Base-by-base conservation (phyloP, 169 alveolate species). In the Plasmodium gonderi region DNA sequence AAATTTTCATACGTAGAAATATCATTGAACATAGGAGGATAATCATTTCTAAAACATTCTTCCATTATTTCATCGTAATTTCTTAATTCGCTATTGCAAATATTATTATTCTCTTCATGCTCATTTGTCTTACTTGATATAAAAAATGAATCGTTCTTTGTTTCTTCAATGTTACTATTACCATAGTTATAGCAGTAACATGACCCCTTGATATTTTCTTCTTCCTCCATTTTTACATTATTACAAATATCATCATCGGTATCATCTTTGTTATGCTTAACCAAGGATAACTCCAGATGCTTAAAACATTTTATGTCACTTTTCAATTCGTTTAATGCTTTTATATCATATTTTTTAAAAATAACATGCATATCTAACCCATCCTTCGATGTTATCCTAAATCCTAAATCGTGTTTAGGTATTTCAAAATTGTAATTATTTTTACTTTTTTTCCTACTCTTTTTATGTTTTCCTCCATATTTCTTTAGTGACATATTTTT, bases 351-450 rank as follows among this genome's bases (percentile, higher is more conserved):
- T 60, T 92, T 91, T 26, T 94, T 91, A 78, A 91, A 83, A n/a
- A 94, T 74, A 20, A 94, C 85, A 47, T 94, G 96, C 23, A 94
- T 36, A 20, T 94, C 96, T 64, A 94, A 42, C 7, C 96, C 96
- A 49, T 91, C 80, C 51, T 91, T 92, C 45, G 82, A 78, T 44
- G 96, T 94, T 47, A 94, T 77, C 74, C 94, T 90, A 74, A 94
- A 85, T 14, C 92, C 92, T 74, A 29, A 23, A 54, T 85, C 45
- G 14, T 85, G 83, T 17, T 74, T 85, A 1, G 92, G 92, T 38
- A 75, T 85, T 23, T 85, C 77, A 85, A 85, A 85, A 23, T 85
- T 74, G 78, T 85, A 85, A 26, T 75, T 49, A 42, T 44, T 60
- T 85, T 74, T 60, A 17, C 67, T 64, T 47, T 49, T 49, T 14